phyloP scores from a whole-genome alignment of 1,284 basidiomycete genomes.

The Naganishia sp. region DNA sequence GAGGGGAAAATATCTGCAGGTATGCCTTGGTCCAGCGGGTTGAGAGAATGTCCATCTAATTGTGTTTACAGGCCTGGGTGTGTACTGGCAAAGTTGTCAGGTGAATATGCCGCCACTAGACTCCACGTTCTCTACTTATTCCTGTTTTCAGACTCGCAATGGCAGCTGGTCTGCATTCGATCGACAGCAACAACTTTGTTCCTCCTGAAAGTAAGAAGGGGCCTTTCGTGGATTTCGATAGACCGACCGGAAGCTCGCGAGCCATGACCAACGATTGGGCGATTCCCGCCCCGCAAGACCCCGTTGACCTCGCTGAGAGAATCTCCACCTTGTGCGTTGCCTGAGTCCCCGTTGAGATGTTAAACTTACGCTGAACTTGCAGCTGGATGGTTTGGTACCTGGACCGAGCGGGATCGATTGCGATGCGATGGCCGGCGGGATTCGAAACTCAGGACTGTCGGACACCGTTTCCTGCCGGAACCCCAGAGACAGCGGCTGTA shows the following conservation, averaged over 20 bases:
- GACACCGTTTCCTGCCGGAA: slow-evolving; percentile 40
- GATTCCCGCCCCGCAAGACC: slow-evolving; percentile 27
- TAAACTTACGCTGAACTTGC: slow-evolving; percentile 5
- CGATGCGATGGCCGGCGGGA: slow-evolving; percentile 42
- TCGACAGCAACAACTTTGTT: slow-evolving; percentile 24
- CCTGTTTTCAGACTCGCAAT: slow-evolving; percentile 7
- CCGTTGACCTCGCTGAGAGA: slow-evolving; percentile 30
- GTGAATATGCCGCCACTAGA: slow-evolving; percentile 18
- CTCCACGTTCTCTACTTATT: neutral
- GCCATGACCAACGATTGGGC: slow-evolving; percentile 18
- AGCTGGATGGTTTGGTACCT: slow-evolving; percentile 44
- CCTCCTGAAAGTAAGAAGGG: too few relatives aligned
- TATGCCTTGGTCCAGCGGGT: slow-evolving; percentile 31
- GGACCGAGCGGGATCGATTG: slow-evolving; percentile 42
- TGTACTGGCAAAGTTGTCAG: slow-evolving; percentile 26
- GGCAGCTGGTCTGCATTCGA: slow-evolving; percentile 21
- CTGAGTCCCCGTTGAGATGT: neutral
- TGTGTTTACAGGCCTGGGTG: slow-evolving; percentile 10
- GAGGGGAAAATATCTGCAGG: slow-evolving; percentile 40
- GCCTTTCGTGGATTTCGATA: slow-evolving; percentile 11
- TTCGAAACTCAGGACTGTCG: slow-evolving; percentile 39
- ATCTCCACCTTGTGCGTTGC: slow-evolving; percentile 30
- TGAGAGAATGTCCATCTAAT: slow-evolving; percentile 10
- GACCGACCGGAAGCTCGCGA: slow-evolving; percentile 4
- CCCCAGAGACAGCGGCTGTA: slow-evolving; percentile 11